Conservation (phyloP, 2,329 filamentous ascomycete genomes). For the Chrysoporthe deuterocubensis region DNA sequence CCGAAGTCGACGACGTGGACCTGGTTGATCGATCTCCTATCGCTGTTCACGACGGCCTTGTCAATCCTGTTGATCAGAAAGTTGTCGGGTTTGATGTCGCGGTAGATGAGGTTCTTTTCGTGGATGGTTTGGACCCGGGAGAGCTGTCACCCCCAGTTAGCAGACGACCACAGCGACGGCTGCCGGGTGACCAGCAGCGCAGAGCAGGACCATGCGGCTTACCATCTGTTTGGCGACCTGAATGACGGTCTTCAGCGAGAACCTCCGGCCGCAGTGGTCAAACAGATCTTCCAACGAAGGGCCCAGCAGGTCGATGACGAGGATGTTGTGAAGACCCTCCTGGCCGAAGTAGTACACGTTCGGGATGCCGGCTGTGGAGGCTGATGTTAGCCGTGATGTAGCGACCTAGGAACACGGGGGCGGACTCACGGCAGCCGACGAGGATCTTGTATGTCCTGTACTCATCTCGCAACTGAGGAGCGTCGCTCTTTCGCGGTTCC, state of each 20-base stretch:
- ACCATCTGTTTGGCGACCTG: constrained; percentile 99
- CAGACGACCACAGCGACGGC: constrained; percentile 16
- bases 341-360: constrained; percentile 99
- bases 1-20: constrained; percentile 99
- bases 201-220: constrained; percentile 35
- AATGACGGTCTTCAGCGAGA: constrained; percentile 95
- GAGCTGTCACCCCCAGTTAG: constrained; percentile 57
- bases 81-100: constrained; percentile 99
- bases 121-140: constrained; percentile 93
- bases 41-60: constrained; percentile 60
- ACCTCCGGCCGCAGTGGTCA: constrained; percentile 93
- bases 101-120: constrained; percentile 98
- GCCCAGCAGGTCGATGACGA: constrained; percentile 94
- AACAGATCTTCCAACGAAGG: constrained; percentile 96
- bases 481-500: constrained; percentile 99
- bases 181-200: not conserved
- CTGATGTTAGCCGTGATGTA: not conserved
- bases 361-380: constrained; percentile 80
- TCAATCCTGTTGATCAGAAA: constrained; percentile 95
- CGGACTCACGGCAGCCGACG: constrained; percentile 91
- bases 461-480: constrained; percentile 95
- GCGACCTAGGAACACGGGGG: not conserved
- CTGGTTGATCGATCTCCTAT: constrained; percentile 68
- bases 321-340: constrained; percentile 97
- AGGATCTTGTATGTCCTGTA: constrained; percentile 99